Base-by-base conservation (phyloP, 441 rosid genomes). In the Rhodomyrtus psidioides region DNA sequence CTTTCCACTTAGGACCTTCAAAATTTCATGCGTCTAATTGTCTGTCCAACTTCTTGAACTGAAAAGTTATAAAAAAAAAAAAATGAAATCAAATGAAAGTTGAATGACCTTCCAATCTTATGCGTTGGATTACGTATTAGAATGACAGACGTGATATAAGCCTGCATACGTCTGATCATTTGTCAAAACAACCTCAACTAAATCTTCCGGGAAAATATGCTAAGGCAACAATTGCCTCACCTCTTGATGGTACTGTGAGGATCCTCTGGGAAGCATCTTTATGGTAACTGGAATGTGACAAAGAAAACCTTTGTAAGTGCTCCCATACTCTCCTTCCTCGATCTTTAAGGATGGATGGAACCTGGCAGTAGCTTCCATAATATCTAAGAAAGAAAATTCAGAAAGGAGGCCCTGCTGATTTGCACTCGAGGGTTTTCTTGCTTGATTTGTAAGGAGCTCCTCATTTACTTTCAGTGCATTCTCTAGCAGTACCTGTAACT, bases 261-360 rank as follows among this genome's bases (percentile, higher is more conserved):
- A 82, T 23, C 88, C 85, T 28, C 26, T 39, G 15, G 84, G 60
- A 23, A 86, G 53, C 86, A 83, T 55, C 75, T 86, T 86, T 27
- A 86, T 44, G 49, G 85, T 65, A 53, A 86, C 85, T 44, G 65
- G 74, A 19, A 82, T 83, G 75, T 83, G 53, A 57, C 21, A 85
- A 70, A 86, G 85, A 34, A 75, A 55, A 46, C 88, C 88, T 58
- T 83, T 86, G 5, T 70, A 86, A 55, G 74, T 55, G 83, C 86
- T 83, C 24, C 88, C 85, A 14, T 55, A 86, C 26, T 83, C 85
- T 51, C 88, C 88, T 57, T 86, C 86, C 85, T 75, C 85, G 3
- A 86, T 76, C 42, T 49, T 75, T 53, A 75, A 51, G 74, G 59
- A 56, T 83, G 88, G 88, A 56, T 86, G 76, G 10, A 86, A 86